Conservation (phyloP, 805 yeast species). For the Spathaspora hagerdaliae region DNA sequence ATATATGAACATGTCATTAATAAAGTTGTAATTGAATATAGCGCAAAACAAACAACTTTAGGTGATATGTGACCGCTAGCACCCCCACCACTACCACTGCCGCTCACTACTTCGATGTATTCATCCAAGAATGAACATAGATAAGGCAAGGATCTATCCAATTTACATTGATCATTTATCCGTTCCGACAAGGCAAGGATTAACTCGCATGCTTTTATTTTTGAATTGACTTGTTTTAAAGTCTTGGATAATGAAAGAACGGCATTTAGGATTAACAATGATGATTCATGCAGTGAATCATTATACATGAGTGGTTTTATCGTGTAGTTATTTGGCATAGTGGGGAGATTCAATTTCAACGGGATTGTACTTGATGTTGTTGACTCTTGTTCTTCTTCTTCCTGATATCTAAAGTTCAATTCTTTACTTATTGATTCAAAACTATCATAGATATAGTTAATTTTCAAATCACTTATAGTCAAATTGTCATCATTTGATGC, state of each 20-base stretch:
- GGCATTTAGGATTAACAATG: conserved; percentile 54
- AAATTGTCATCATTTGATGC: conserved; percentile 13
- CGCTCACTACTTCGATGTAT: conserved; percentile 15
- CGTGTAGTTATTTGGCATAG: conserved; percentile 41
- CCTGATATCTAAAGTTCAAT: conserved; percentile 19
- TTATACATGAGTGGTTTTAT: conserved; percentile 5
- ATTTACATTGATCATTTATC: conserved; percentile 74
- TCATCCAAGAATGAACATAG: conserved; percentile 72
- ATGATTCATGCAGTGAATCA: conserved; percentile 17
- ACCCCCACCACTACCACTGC: neutral
- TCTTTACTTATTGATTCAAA: conserved; percentile 43
- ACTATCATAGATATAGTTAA: conserved; percentile 55
- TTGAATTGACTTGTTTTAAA: conserved; percentile 54
- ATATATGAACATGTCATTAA: conserved; percentile 59
- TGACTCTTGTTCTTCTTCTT: neutral
- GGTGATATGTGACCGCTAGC: conserved; percentile 26
- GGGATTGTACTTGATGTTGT: conserved; percentile 1
- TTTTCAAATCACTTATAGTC: conserved; percentile 41
- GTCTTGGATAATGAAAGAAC: conserved; percentile 60
- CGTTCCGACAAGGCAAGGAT: conserved; percentile 72
- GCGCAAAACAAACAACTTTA: conserved; percentile 63
- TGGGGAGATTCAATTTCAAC: conserved; percentile 45
- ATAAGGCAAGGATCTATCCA: conserved; percentile 84
- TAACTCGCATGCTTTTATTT: conserved; percentile 70
- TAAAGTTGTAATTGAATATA: conserved; percentile 64